Conservation (phyloP, 2,329 filamentous ascomycete species). For the Aspergillus novofumigatus region DNA sequence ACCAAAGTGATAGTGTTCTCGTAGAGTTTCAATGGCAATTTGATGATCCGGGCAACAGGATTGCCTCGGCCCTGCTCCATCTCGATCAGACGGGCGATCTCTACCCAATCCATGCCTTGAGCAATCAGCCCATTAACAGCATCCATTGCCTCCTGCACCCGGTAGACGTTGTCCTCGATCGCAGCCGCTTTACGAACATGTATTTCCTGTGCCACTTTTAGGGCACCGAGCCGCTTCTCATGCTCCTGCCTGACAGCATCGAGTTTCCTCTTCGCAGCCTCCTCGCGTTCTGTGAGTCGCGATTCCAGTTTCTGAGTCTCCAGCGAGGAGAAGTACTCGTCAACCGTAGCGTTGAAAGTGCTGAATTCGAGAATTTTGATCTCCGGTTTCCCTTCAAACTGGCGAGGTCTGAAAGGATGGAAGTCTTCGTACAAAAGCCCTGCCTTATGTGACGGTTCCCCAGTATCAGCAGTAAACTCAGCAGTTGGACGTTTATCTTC, state of each 20-base stretch:
- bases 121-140: constrained; percentile 87
- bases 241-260: constrained; percentile 83
- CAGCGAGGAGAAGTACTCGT: constrained; percentile 95
- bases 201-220: constrained; percentile 74
- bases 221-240: constrained; percentile 73
- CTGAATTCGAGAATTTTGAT: constrained; percentile 71
- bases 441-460: constrained; percentile 29
- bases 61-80: constrained; percentile 78
- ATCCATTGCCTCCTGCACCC: constrained; percentile 87
- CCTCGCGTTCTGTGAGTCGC: constrained; percentile 74
- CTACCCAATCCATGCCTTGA: constrained; percentile 96
- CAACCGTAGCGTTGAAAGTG: constrained; percentile 87
- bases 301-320: constrained; percentile 92
- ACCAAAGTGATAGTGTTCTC: constrained; percentile 82
- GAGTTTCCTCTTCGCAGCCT: constrained; percentile 74
- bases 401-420: constrained; percentile 81
- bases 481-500: constrained; percentile 34
- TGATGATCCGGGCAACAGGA: constrained; percentile 80
- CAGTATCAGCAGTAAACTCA: constrained; percentile 34
- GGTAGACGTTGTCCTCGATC: constrained; percentile 84
- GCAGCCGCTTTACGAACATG: constrained; percentile 86
- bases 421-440: constrained; percentile 84
- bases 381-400: constrained; percentile 65
- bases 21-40: constrained; percentile 79
- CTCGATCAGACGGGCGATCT: constrained; percentile 83